phyloP scores from a whole-genome alignment of 768 basidiomycete genomes.

The Mycena indigotica region DNA sequence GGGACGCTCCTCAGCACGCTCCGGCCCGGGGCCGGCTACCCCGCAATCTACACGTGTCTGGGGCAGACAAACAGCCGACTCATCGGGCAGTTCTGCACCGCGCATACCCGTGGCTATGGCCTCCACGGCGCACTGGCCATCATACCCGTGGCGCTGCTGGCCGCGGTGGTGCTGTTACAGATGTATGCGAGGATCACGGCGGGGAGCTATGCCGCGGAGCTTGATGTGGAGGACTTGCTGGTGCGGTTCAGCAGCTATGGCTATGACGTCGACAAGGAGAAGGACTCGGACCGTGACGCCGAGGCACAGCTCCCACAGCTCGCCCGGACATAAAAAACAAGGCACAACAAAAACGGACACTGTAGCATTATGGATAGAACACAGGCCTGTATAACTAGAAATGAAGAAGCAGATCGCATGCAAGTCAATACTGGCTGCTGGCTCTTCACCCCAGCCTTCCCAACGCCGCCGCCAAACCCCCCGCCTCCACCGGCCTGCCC shows the following conservation, averaged over 20 bases:
- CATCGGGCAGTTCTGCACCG: constrained; percentile 24
- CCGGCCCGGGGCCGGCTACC: constrained; percentile 6
- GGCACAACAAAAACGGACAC: not conserved
- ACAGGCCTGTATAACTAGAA: not conserved
- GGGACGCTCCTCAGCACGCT: constrained; percentile 10
- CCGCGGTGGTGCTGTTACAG: constrained; percentile 12
- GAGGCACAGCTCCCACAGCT: too few species aligned
- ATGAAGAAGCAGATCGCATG: too few species aligned
- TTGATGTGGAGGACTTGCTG: too few species aligned
- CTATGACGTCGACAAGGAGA: constrained; percentile 3
- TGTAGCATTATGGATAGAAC: not conserved
- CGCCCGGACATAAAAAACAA: constrained; percentile 7
- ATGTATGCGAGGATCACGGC: constrained; percentile 14
- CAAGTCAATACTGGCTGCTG: too few species aligned
- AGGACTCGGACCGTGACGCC: constrained; percentile 4
- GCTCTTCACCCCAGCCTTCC: too few species aligned
- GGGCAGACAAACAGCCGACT: constrained; percentile 15
- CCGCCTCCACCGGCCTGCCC: too few species aligned
- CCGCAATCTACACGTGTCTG: constrained; percentile 14
- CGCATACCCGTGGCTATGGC: too few species aligned
- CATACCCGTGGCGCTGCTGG: constrained; percentile 19
- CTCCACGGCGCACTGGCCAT: constrained; percentile 15
- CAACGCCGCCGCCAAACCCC: too few species aligned
- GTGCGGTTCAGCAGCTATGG: too few species aligned
- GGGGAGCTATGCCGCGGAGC: too few species aligned